A percentile compares a stretch with the other conserved stretches of the same genome.
These are phyloP conservation scores for Pseudocercospora crystallina DNA, from an alignment of 2,329 filamentous ascomycete genomes.

Conservation along the genomic window DNA sequence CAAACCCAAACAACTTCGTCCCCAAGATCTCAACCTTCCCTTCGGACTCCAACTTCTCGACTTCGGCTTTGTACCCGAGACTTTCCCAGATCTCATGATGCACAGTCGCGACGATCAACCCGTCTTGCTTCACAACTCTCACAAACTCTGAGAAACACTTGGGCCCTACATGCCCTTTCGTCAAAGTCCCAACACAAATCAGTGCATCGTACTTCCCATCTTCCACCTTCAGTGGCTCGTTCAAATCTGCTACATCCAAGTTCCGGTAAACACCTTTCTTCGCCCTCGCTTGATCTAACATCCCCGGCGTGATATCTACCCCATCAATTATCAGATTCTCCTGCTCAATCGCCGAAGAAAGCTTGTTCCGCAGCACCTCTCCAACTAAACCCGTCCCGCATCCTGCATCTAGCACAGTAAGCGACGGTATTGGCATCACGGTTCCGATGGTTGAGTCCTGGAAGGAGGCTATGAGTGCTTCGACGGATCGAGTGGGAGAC, in stretches of 20 bases:
- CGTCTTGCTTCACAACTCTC: conserved; percentile 10
- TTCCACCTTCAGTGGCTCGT: conserved; percentile 9
- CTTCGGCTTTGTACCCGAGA: conserved; percentile 13
- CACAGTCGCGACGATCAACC: conserved; percentile 18
- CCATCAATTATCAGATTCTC: conserved; percentile 14
- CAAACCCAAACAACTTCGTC: conserved; percentile 15
- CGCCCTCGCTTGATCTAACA: conserved; percentile 12
- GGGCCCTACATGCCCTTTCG: conserved; percentile 22
- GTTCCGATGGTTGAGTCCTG: not conserved
- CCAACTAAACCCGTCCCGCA: conserved; percentile 20
- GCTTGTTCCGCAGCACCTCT: not conserved
- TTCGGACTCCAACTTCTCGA: conserved; percentile 6
- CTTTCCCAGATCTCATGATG: conserved; percentile 21
- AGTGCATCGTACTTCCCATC: conserved; percentile 18
- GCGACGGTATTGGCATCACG: not conserved
- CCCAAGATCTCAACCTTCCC: conserved; percentile 13
- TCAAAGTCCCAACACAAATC: conserved; percentile 20
- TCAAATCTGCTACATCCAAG: conserved; percentile 16
- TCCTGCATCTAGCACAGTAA: conserved; percentile 18
- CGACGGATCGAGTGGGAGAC: conserved; percentile 13
- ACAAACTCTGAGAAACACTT: conserved; percentile 14
- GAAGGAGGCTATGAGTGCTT: not conserved
- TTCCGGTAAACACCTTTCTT: conserved; percentile 14
- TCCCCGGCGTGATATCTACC: conserved; percentile 15
- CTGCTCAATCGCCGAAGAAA: not conserved